Evolutionary conservation across 139 green algal species (phyloP).

Genomic region (Tetradesmus lagerheimii): DNA sequence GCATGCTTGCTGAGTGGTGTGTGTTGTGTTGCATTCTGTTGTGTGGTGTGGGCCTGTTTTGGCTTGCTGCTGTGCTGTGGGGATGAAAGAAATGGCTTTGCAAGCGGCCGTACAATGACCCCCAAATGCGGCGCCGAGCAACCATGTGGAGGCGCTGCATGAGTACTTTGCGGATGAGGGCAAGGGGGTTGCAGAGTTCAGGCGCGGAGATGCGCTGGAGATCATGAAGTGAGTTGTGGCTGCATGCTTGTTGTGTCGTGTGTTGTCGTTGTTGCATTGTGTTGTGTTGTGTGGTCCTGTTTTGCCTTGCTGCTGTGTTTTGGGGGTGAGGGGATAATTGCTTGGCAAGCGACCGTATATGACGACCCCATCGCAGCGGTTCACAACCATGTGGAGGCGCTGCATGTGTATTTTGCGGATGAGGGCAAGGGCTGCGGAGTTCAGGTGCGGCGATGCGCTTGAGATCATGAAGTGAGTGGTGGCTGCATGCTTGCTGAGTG

Average conservation of each 20-base stretch:
- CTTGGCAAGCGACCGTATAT: neutral
- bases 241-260: neutral
- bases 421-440: too few species aligned
- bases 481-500: neutral
- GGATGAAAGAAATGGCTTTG: too few species aligned
- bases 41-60: too few species aligned
- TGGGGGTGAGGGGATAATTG: too few species aligned
- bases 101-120: neutral
- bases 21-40: too few species aligned
- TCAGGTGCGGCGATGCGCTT: too few species aligned
- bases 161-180: neutral
- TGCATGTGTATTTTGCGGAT: neutral
- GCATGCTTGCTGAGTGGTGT: neutral
- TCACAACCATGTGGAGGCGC: neutral
- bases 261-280: too few species aligned
- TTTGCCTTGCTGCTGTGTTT: too few species aligned
- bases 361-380: neutral
- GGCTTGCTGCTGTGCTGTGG: too few species aligned
- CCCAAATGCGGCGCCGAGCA: neutral
- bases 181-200: neutral
- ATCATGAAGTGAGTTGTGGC: neutral
- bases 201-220: neutral
- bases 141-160: neutral
- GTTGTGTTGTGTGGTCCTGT: too few species aligned
- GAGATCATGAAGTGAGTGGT: neutral